These are phyloP conservation scores for Medicago arabica DNA, from an alignment of 306 rosid genomes.

Conservation along the genomic window DNA sequence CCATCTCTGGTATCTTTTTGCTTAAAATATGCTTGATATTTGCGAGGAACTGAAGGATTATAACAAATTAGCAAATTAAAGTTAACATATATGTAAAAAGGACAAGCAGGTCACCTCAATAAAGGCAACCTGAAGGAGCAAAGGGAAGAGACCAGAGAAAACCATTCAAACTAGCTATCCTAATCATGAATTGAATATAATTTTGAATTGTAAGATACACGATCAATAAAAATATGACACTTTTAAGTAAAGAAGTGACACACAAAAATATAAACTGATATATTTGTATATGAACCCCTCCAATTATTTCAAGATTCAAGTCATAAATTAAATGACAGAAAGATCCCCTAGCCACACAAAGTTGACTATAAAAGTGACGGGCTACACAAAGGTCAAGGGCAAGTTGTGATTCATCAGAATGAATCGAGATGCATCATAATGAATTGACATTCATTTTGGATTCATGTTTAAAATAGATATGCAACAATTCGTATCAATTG, in stretches of 20 bases:
- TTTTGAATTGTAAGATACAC: background rate
- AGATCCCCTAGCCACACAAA: background rate
- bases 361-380: background rate
- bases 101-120: background rate
- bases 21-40: constrained; percentile 9
- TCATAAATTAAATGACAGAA: background rate
- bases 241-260: background rate
- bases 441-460: background rate
- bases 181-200: background rate
- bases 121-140: background rate
- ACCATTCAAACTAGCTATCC: background rate
- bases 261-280: background rate
- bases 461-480: background rate
- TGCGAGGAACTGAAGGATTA: background rate
- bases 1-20: background rate
- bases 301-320: background rate
- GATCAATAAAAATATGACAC: constrained; percentile 2
- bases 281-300: background rate
- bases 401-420: background rate
- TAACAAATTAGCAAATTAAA: background rate
- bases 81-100: background rate
- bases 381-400: background rate
- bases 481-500: background rate
- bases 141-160: background rate
- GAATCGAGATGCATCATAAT: background rate